Evolutionary conservation across 148 eudicot genomes (phyloP).

Genomic region (Vaccinium myrtillus): DNA sequence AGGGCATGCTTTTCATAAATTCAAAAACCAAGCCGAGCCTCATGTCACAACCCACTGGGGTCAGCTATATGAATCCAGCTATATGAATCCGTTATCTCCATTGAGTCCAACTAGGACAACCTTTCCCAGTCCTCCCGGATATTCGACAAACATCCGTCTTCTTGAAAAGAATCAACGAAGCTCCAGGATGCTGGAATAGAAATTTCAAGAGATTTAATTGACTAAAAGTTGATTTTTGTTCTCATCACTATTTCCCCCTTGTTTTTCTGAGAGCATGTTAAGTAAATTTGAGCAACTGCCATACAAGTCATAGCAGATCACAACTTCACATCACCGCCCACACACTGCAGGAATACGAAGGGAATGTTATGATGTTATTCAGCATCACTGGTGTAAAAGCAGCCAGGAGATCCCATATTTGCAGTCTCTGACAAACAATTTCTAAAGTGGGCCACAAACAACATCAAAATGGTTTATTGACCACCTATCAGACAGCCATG

Average conservation of each 20-base stretch:
- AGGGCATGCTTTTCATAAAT: background rate
- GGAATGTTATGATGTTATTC: background rate
- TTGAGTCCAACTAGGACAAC: too few relatives aligned
- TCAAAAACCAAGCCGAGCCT: background rate
- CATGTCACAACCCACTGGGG: background rate
- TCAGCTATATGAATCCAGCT: background rate
- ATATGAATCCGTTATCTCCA: background rate
- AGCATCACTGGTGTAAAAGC: background rate
- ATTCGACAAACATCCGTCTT: background rate
- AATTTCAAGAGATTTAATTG: background rate
- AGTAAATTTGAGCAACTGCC: background rate
- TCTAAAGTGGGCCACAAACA: slow-evolving; percentile 1
- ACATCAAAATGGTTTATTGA: background rate
- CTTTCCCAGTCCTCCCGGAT: background rate
- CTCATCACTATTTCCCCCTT: background rate
- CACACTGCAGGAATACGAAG: background rate
- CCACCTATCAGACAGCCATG: slow-evolving; percentile 6
- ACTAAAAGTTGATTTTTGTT: background rate
- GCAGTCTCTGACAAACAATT: background rate
- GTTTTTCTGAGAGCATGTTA: background rate
- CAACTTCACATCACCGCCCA: background rate
- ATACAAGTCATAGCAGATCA: background rate
- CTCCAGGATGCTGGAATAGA: background rate
- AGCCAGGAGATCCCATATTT: background rate
- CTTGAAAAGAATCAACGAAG: background rate